Conservation (phyloP, 768 basidiomycete species). For the Mycena albidolilacea region DNA sequence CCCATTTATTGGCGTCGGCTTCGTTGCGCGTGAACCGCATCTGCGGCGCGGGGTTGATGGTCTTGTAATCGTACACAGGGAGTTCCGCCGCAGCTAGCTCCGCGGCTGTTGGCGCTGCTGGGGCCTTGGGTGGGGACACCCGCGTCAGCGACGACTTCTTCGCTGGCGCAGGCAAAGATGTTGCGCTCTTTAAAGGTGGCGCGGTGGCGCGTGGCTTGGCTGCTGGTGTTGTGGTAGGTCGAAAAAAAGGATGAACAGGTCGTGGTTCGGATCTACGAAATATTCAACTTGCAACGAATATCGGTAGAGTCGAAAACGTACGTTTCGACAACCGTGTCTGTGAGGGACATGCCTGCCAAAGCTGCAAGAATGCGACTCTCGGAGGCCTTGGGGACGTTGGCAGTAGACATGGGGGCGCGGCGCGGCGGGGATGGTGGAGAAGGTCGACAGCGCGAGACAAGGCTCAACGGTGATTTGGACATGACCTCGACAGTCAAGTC, state of each 20-base stretch:
- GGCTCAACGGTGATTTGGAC: constrained; percentile 18
- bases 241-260: neutral
- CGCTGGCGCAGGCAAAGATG: neutral
- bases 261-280: neutral
- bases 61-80: constrained; percentile 33
- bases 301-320: neutral
- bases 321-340: constrained; percentile 16
- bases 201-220: neutral
- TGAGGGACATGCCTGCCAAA: constrained; percentile 16
- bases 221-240: neutral
- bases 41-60: constrained; percentile 15
- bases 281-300: neutral
- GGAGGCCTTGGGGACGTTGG: neutral
- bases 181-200: neutral
- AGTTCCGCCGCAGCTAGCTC: neutral
- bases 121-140: neutral
- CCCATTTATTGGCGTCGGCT: constrained; percentile 33
- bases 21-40: constrained; percentile 29
- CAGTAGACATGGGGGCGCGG: constrained; percentile 18
- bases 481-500: neutral
- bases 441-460: constrained; percentile 18
- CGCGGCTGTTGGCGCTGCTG: neutral
- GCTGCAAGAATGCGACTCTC: constrained; percentile 32
- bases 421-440: constrained; percentile 20
- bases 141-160: constrained; percentile 15